Base-by-base conservation (phyloP, 2,329 filamentous ascomycete species). In the Talaromyces sp. region DNA sequence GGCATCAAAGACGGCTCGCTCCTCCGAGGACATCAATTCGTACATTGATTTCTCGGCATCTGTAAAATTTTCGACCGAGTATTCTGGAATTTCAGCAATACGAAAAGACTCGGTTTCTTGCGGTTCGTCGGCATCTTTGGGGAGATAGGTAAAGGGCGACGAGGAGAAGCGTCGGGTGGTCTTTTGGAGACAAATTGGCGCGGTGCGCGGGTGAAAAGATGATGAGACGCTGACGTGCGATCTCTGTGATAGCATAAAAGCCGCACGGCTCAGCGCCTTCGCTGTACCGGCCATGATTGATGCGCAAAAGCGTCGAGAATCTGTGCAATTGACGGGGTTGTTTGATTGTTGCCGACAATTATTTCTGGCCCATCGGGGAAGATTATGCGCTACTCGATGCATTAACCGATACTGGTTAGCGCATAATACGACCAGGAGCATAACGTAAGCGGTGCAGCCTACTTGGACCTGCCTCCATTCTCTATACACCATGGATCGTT, bases 221-320 rank as follows among this genome's bases (percentile, higher is more conserved):
- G 47, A 37, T 61, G 67, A 68, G 45, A 65, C 64, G 60, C 66
- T 67, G 16, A 66, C 45, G 22, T 67, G 70, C 56, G 73, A 73
- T 71, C 74, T 73, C 52, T 72, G 73, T 66, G 71, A 71, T 63
- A 78, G 59, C 43, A 72, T 68, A 14, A 75, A 67, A 65, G 76
- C 73, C 59, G 75, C 70, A 56, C 75, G 77, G 73, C 74, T 71
- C 70, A 80, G 70, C 68, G 73, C 78, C 71, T 75, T 73, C 66
- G 76, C 71, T 69, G 73, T 72, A 65, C 73, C 74, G 69, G 77
- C 78, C 78, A 80, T 80, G 41, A 27, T 59, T 56, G 13, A 33
- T 43, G 50, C 39, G 56, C 45, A 54, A 49, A 59, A 59, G 14
- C 7, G 22, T 27, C 56, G 24, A 59, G 19, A 37, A 37, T 11